These are phyloP conservation scores for Verruconis gallopava DNA, from an alignment of 2,329 filamentous ascomycete genomes.

Conservation along the genomic window DNA sequence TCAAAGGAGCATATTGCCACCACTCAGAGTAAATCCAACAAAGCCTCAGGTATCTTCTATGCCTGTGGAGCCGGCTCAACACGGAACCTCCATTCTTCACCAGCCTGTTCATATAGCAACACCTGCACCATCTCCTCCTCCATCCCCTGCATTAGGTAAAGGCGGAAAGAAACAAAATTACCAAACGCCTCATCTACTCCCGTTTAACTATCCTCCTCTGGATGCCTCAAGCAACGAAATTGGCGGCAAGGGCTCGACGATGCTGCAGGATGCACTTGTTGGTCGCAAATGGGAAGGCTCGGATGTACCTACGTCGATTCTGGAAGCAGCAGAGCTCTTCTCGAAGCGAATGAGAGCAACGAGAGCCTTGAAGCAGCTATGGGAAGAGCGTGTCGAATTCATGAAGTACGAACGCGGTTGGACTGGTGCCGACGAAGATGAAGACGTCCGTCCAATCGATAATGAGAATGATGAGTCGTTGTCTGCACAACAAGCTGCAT, in stretches of 20 bases:
- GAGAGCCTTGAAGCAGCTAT: constrained; percentile 79
- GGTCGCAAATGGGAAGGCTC: constrained; percentile 86
- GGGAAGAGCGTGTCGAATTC: constrained; percentile 85
- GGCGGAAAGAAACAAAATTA: constrained; percentile 98
- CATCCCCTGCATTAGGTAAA: constrained; percentile 81
- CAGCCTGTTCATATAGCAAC: constrained; percentile 98
- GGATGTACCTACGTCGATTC: constrained; percentile 84
- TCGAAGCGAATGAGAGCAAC: constrained; percentile 83
- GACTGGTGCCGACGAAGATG: constrained; percentile 41
- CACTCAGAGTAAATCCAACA: constrained; percentile 61
- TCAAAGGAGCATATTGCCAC: constrained; percentile 80
- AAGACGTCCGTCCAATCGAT: constrained; percentile 28
- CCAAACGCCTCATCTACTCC: constrained; percentile 97
- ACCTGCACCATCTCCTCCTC: constrained; percentile 86
- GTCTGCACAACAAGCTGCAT: constrained; percentile 25
- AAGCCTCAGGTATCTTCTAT: constrained; percentile 37
- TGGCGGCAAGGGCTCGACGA: constrained; percentile 76
- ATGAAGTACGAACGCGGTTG: constrained; percentile 88
- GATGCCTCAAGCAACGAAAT: constrained; percentile 80
- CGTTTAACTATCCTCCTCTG: constrained; percentile 89
- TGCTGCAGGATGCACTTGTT: constrained; percentile 65
- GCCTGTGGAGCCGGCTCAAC: constrained; percentile 40
- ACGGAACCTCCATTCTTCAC: constrained; percentile 64
- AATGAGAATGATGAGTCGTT: constrained; percentile 13
- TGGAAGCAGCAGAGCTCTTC: constrained; percentile 89